Evolutionary conservation across 257 asterid species (phyloP), one percentile per base, ranked within the genome.

Genomic region (Solanum chiquidenum): DNA sequence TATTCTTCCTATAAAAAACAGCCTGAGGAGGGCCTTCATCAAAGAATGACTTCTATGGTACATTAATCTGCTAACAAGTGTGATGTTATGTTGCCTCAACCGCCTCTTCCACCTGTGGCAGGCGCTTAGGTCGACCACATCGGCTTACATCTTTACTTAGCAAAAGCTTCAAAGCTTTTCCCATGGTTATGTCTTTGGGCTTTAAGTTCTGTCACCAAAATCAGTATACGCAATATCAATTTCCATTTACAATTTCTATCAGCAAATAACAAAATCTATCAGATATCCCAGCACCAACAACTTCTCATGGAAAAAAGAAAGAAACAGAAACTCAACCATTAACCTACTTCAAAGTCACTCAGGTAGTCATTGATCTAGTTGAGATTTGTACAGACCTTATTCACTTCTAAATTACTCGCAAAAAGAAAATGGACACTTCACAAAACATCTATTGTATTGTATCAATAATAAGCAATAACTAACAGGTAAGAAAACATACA

Each of bases 121-220:
- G 85, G 75, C 84, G 84, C 87, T 92, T 93, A 11, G 99, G 99
- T 86, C 98, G 91, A 52, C 99, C 98, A 86, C 88, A 80, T 88
- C 88, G 90, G 90, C 86, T 94, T 33, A 93, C 98, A 79, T 91
- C 93, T 84, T 92, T 91, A 91, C 98, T 88, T 42, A 86, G 44
- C 74, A 96, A 92, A 46, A 95, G 92, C 92, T 92, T 73, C 92
- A 95, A 44, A 46, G 96, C 98, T 89, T 91, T 93, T 93, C 94
- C 98, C 75, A 96, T 38, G 33, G 91, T 92, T 83, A 96, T 88
- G 23, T 94, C 96, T 9, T 10, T 82, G 20, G 95, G 93, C 37
- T 91, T 94, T 92, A 92, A 44, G 87, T 91, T 91, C 99, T 96
- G 94, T 42, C 62, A 77, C 80, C 27, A 80, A 80, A 3, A 80